phyloP scores from a whole-genome alignment of 148 eudicot species.

The Diospyros lotus region DNA sequence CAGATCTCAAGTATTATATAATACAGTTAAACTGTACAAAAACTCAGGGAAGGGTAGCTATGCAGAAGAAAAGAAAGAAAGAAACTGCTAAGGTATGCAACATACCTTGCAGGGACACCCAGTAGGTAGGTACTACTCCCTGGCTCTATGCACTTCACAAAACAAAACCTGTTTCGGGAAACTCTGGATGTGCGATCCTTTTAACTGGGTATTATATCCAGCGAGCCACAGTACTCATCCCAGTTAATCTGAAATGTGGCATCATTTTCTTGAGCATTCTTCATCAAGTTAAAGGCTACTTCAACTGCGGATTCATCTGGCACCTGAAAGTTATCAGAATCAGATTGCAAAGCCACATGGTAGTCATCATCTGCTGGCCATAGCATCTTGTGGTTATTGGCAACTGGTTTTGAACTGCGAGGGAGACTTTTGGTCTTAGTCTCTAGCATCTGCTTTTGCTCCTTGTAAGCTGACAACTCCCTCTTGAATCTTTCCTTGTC shows the following conservation, averaged over 20 bases:
- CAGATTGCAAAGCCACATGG: slow-evolving; percentile 26
- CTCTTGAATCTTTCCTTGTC: slow-evolving; percentile 36
- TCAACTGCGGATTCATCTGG: slow-evolving; percentile 29
- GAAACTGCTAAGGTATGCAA: background rate
- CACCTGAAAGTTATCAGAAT: slow-evolving; percentile 9
- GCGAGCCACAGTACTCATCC: slow-evolving; percentile 22
- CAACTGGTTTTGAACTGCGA: slow-evolving; percentile 2
- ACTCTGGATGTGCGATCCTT: background rate
- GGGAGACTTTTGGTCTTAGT: background rate
- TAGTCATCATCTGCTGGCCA: slow-evolving; percentile 27
- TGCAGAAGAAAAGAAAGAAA: background rate
- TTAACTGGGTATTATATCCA: slow-evolving; percentile 10
- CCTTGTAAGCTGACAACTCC: slow-evolving; percentile 29
- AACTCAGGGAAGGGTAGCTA: background rate
- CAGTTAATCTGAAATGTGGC: slow-evolving; percentile 31
- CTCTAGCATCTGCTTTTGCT: background rate
- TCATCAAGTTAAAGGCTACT: slow-evolving; percentile 20
- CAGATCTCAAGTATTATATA: background rate
- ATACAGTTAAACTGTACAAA: background rate
- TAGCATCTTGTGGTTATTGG: slow-evolving; percentile 11
- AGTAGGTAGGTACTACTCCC: background rate
- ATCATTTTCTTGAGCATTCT: slow-evolving; percentile 27
- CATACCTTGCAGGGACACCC: background rate
- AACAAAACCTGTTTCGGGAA: background rate
- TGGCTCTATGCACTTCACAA: background rate